A percentile compares a stretch with the other conserved stretches of the same genome.
These are phyloP conservation scores for Dothideomycetes sp. DNA, from an alignment of 2,329 filamentous ascomycete species.

Conservation along the genomic window DNA sequence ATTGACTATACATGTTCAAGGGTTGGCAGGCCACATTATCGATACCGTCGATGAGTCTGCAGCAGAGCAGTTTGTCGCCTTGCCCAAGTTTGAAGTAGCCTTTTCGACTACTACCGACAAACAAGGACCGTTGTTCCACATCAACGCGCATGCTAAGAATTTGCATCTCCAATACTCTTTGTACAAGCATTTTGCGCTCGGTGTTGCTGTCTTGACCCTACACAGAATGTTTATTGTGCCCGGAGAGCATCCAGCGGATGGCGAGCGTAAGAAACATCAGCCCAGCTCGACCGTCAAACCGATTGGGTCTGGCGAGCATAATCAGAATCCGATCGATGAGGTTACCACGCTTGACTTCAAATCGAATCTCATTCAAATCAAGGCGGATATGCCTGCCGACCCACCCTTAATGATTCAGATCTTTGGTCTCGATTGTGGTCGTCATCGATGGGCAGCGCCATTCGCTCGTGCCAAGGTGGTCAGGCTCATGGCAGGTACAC, in stretches of 20 bases:
- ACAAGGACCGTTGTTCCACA: constrained; percentile 78
- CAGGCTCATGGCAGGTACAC: constrained; percentile 80
- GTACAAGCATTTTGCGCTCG: constrained; percentile 83
- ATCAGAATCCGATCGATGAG: constrained; percentile 39
- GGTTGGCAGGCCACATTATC: constrained; percentile 82
- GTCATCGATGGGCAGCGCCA: constrained; percentile 78
- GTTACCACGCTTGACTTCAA: constrained; percentile 75
- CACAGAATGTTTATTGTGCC: constrained; percentile 9
- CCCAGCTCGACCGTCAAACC: constrained; percentile 7
- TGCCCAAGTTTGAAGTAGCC: constrained; percentile 80
- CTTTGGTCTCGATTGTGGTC: constrained; percentile 70
- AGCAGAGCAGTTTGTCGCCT: constrained; percentile 70
- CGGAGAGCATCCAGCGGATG: not conserved
- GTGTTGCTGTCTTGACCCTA: constrained; percentile 54
- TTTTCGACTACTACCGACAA: constrained; percentile 77
- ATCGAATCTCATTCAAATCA: constrained; percentile 72
- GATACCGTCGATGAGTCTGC: constrained; percentile 80
- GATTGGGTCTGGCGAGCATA: not conserved
- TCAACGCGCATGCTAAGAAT: constrained; percentile 72
- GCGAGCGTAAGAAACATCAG: constrained; percentile 10
- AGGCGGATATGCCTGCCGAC: constrained; percentile 78
- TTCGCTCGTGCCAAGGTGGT: constrained; percentile 69
- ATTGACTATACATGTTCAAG: constrained; percentile 69
- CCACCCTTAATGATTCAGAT: constrained; percentile 88
- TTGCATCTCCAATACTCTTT: constrained; percentile 83